phyloP scores from a whole-genome alignment of 2,329 filamentous ascomycete species.

The Magnaporthiopsis incrustans region DNA sequence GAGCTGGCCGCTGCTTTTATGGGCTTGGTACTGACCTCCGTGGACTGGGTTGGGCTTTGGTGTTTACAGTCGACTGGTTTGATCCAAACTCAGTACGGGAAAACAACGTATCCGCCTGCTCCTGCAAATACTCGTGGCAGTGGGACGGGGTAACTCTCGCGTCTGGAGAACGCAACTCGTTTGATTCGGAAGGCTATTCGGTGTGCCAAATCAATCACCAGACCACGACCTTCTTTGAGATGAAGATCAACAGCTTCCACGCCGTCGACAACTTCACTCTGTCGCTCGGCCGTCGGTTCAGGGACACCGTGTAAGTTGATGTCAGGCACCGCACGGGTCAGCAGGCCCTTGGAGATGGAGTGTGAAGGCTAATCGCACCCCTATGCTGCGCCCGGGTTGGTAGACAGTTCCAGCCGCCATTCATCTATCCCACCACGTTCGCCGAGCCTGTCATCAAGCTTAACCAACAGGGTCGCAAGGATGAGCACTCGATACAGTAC shows the following conservation, averaged over 20 bases:
- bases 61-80: conserved; percentile 18
- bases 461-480: neutral
- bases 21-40: neutral
- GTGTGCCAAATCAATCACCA: conserved; percentile 8
- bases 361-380: neutral
- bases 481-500: neutral
- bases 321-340: neutral
- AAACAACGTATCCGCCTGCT: conserved; percentile 17
- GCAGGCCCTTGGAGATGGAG: neutral
- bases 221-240: conserved; percentile 14
- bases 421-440: neutral
- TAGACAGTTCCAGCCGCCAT: neutral
- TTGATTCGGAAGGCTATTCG: conserved; percentile 7
- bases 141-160: conserved; percentile 17
- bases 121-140: conserved; percentile 16
- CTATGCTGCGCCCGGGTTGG: neutral
- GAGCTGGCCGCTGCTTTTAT: neutral
- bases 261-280: conserved; percentile 17
- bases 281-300: conserved; percentile 18
- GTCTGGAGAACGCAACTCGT: conserved; percentile 11
- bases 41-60: neutral
- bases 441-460: neutral
- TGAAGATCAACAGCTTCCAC: conserved; percentile 16
- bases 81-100: conserved; percentile 22
- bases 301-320: conserved; percentile 17